phyloP scores from a whole-genome alignment of 768 basidiomycete genomes.

The Dioszegia crocea region DNA sequence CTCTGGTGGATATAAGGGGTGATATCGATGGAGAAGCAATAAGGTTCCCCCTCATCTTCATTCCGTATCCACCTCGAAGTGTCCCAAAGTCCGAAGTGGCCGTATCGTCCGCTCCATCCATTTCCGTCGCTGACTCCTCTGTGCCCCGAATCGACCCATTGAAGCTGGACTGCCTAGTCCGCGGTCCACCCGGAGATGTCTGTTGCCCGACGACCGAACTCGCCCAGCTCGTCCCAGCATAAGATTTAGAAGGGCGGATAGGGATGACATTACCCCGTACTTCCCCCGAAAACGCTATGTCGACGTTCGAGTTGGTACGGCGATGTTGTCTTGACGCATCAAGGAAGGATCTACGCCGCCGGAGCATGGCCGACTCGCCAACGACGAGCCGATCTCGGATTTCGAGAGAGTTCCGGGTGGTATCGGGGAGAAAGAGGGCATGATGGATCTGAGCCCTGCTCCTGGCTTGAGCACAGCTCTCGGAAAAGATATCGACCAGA shows the following conservation, averaged over 20 bases:
- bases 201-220: neutral
- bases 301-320: conserved; percentile 4
- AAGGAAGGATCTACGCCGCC: conserved; percentile 35
- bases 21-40: neutral
- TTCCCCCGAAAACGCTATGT: conserved; percentile 37
- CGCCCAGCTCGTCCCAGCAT: conserved; percentile 2
- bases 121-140: conserved; percentile 12
- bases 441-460: conserved; percentile 48
- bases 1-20: neutral
- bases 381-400: conserved; percentile 28
- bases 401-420: neutral
- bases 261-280: conserved; percentile 35
- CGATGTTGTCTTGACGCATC: conserved; percentile 18
- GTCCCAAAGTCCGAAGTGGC: conserved; percentile 40
- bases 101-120: conserved; percentile 29
- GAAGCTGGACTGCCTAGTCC: neutral
- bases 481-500: conserved; percentile 75
- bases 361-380: conserved; percentile 31
- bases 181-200: neutral
- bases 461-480: conserved; percentile 65
- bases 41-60: neutral
- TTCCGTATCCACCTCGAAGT: conserved; percentile 7
- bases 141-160: neutral
- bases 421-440: conserved; percentile 32
- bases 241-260: conserved; percentile 17